Base-by-base conservation (phyloP, 257 asterid genomes). In the Ocimum tenuiflorum region DNA sequence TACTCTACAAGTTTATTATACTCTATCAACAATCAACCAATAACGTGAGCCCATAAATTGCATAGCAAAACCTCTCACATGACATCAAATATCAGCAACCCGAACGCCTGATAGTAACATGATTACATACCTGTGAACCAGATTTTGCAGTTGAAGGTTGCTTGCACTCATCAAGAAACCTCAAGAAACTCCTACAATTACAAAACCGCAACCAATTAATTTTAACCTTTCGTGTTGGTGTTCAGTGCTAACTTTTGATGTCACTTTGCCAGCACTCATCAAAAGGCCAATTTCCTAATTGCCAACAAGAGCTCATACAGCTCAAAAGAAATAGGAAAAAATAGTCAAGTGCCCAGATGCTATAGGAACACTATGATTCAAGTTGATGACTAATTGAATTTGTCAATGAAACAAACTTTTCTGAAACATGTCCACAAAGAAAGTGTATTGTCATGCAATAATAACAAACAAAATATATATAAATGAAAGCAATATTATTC, bases 161-260 rank as follows among this genome's bases (percentile, higher is more conserved):
- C 64, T 81, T 88, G 63, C 69, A 79, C 72, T 85, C 96, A 70
- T 79, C 92, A 57, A 94, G 95, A 72, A 86, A 90, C 83, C 95
- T 90, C 79, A 89, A 69, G 78, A 94, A 94, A 73, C 92, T 78
- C 99, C 99, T 94, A 71, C 64, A 71, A 20, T 58, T 51, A 62
- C 31, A 49, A 71, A 71, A 69, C 36, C 20, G 48, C 27, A 56
- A 39, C 24, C 52, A 70, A 59, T 58, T 38, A 65, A 60, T 27
- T 59, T 70, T 31, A 45, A 71, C 24, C 14, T 70, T 10, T 10
- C 14, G 23, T 12, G 50, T 27, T 41, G 33, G 19, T 53, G 20
- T 24, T 18, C 70, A 73, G 10, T 57, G 46, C 48, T n/a, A 19
- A 46, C 18, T 27, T 27, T 4, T 27, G 51, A 42, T 57, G 64